phyloP scores from a whole-genome alignment of 306 rosid species.

The Quercus parvula region DNA sequence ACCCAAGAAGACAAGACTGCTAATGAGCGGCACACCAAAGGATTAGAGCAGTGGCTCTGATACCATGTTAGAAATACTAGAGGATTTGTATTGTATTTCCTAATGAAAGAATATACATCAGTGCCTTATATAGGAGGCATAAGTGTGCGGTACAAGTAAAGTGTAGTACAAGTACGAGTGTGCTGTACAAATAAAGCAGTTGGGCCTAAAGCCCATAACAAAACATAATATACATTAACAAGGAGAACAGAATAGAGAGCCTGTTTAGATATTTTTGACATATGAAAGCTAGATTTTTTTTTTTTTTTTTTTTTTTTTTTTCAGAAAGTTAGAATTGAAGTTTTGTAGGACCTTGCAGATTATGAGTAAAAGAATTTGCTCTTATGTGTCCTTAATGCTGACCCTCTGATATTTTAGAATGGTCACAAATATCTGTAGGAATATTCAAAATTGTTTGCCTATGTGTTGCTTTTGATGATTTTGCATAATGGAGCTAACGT shows the following conservation, averaged over 20 bases:
- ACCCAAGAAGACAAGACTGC: no score
- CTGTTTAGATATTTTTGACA: neutral
- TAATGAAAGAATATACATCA: no score
- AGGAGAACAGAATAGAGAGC: neutral
- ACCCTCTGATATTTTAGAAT: constrained; percentile 7
- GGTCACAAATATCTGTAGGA: constrained; percentile 16
- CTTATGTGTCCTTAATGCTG: neutral
- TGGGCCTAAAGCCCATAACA: no score
- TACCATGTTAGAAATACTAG: no score
- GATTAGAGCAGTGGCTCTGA: no score
- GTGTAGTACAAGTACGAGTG: no score
- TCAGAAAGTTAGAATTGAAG: neutral
- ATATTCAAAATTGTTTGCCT: neutral
- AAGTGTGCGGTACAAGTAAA: no score
- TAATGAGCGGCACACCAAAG: no score
- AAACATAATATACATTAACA: no score
- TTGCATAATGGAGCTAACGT: neutral
- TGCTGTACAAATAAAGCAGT: no score
- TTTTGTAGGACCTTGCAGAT: neutral
- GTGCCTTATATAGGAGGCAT: no score
- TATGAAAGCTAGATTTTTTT: neutral
- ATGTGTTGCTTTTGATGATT: neutral
- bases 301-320: neutral
- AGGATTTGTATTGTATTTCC: no score
- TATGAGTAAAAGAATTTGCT: neutral